Evolutionary conservation across 768 basidiomycete species (phyloP).

Genomic region (Gelatoporia subvermispora): DNA sequence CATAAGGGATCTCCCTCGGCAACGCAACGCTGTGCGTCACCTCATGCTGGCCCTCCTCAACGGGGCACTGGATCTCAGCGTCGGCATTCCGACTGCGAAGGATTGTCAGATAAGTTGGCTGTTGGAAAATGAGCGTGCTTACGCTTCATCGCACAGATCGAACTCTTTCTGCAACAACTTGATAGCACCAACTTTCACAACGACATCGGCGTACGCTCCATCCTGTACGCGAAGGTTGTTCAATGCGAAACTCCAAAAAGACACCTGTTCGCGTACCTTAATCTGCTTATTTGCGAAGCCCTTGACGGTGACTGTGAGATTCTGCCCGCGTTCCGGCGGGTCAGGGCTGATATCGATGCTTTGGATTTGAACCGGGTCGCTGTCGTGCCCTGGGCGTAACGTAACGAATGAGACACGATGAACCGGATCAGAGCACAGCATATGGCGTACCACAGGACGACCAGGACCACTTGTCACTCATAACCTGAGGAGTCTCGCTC

Average conservation of each 20-base stretch:
- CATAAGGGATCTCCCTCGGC: conserved; percentile 88
- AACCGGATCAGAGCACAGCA: not conserved
- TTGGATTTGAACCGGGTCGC: conserved; percentile 54
- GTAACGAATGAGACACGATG: not conserved
- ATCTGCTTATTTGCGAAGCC: conserved; percentile 56
- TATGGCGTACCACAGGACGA: conserved; percentile 65
- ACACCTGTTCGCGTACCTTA: conserved; percentile 43
- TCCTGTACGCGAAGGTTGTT: conserved; percentile 44
- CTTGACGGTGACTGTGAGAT: conserved; percentile 79
- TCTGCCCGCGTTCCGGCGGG: conserved; percentile 82
- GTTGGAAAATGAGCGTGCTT: conserved; percentile 33
- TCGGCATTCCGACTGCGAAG: conserved; percentile 63
- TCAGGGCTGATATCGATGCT: conserved; percentile 78
- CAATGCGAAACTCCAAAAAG: not conserved
- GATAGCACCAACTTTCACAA: conserved; percentile 90
- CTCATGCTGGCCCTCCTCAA: conserved; percentile 63
- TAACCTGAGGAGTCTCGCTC: conserved; percentile 1
- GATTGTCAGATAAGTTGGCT: not conserved
- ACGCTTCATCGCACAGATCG: conserved; percentile 94
- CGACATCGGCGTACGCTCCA: conserved; percentile 85
- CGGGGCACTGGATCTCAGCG: conserved; percentile 78
- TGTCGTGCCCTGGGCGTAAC: conserved; percentile 33
- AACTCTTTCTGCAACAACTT: conserved; percentile 82
- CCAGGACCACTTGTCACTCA: conserved; percentile 35
- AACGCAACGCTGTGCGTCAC: conserved; percentile 80